Evolutionary conservation across 345 rosid species (phyloP), one percentile per base, ranked within the genome.

Genomic region (Anastatica hierochuntica): DNA sequence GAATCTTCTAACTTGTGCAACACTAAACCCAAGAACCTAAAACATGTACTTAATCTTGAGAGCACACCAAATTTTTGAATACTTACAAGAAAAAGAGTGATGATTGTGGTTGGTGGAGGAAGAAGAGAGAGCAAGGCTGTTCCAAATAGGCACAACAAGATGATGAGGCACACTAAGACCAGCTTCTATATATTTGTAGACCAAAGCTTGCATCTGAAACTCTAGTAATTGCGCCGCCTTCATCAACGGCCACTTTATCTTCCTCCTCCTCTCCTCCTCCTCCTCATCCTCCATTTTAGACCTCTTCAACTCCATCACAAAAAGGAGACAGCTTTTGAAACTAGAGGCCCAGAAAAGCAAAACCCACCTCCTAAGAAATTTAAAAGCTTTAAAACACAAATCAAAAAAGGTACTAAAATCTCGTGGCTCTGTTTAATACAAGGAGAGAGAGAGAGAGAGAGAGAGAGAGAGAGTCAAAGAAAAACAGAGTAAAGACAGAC

Each of bases 101-200:
- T 40, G 18, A 41, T 8, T 49, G 8, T 29, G 36, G 29, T 47
- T 37, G 5, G 29, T 27, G 8, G 64, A 47, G 24, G 77, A 62
- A 31, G 46, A 49, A 41, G 80, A 72, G 45, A 23, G 50, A 56
- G 62, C 72, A 36, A 75, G 67, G 26, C 73, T 66, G 38, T 66
- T 70, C 79, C 76, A 66, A 53, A 77, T 52, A 55, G 76, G 80
- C 8, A 66, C 43, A 8, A 76, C 67, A 43, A 81, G 80, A 46
- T 61, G 74, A 51, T 37, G 47, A 43, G 83, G 83, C 17, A 81
- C 80, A 17, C 72, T 77, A 29, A 75, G 60, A 20, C 81, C 81
- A 62, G 75, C 76, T 35, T 51, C 75, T 49, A 79, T 53, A 63
- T 75, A 65, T 46, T 70, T 67, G 62, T 59, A 79, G 39, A 79